Conservation (phyloP, 306 rosid species). For the Arachis stenosperma region DNA sequence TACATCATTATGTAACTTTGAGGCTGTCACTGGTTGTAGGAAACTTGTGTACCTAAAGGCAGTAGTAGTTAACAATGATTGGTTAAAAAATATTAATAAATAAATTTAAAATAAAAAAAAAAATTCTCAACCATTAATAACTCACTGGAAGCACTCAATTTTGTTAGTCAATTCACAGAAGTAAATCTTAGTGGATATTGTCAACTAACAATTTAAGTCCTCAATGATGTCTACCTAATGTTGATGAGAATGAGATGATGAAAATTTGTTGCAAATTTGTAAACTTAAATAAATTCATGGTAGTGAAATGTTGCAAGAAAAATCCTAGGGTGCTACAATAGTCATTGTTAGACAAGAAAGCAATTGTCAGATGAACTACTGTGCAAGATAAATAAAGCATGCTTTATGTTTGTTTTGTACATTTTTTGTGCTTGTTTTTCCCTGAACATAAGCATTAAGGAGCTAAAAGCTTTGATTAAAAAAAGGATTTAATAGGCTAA, state of each 20-base stretch:
- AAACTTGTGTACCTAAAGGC: conserved; percentile 88
- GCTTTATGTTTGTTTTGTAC: too few relatives aligned
- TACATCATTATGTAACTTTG: conserved; percentile 91
- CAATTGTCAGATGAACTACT: too few relatives aligned
- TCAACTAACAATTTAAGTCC: background rate
- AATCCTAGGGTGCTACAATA: background rate
- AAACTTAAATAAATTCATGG: background rate
- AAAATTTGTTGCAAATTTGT: background rate
- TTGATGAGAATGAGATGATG: background rate
- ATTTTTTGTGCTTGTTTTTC: too few relatives aligned
- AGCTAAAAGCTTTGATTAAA: too few relatives aligned
- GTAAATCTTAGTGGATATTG: background rate
- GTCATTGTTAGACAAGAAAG: too few relatives aligned
- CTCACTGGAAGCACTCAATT: background rate
- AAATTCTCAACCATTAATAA: background rate
- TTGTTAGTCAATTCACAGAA: background rate
- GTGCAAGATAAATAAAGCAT: too few relatives aligned
- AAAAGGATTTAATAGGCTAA: too few relatives aligned
- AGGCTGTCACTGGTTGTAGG: conserved; percentile 92
- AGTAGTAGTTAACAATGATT: conserved; percentile 22
- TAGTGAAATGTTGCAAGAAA: background rate
- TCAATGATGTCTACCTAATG: background rate
- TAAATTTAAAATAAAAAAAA: background rate
- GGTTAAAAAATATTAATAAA: background rate
- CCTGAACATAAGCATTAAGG: too few relatives aligned